Evolutionary conservation across 2,329 filamentous ascomycete species (phyloP).

Genomic region (Trichoderma hamatum): DNA sequence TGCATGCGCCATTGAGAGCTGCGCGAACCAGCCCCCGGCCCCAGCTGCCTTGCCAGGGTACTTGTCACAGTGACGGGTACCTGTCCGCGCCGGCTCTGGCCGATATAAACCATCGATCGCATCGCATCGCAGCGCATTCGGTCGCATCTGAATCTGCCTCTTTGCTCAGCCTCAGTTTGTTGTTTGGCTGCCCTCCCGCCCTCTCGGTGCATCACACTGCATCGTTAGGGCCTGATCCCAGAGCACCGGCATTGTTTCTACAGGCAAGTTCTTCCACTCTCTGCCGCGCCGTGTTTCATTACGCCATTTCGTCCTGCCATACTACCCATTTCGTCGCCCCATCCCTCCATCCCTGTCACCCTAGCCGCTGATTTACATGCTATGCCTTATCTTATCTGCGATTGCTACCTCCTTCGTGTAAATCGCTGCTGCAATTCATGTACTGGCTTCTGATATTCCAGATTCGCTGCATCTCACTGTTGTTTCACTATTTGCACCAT

Average conservation of each 20-base stretch:
- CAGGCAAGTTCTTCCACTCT: conserved; percentile 7
- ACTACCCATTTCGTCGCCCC: background rate
- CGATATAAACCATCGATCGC: conserved; percentile 15
- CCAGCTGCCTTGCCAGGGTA: conserved; percentile 1
- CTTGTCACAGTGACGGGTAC: background rate
- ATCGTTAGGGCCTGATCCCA: background rate
- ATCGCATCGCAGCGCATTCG: conserved; percentile 6
- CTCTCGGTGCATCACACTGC: conserved; percentile 21
- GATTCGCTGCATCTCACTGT: background rate
- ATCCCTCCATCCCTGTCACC: background rate
- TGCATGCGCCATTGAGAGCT: conserved; percentile 22
- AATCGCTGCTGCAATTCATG: background rate
- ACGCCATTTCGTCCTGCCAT: conserved; percentile 4
- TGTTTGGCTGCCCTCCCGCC: background rate
- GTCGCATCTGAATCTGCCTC: background rate
- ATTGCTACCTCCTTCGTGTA: background rate
- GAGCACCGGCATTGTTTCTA: conserved; percentile 2
- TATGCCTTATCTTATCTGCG: conserved; percentile 23
- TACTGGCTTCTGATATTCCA: background rate
- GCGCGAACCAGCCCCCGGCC: conserved; percentile 1
- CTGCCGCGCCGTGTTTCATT: background rate
- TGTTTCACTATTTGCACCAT: background rate
- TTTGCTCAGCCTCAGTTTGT: background rate
- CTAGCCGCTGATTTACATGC: background rate
- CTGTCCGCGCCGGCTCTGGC: background rate